Conservation (phyloP, 176 grass and related monocot genomes). For the Carex parvula region DNA sequence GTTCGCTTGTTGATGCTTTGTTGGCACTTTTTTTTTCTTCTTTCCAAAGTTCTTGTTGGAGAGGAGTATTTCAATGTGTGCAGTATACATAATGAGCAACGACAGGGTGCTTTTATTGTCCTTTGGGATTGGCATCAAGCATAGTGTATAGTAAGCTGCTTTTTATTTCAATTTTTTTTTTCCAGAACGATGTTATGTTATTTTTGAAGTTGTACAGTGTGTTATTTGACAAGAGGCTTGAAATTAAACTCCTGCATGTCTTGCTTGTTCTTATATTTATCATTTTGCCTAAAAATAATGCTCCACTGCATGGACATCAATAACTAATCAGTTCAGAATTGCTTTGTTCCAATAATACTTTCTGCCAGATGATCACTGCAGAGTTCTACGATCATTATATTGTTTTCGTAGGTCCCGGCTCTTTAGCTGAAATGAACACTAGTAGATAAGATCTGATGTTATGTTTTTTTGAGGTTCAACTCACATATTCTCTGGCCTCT, state of each 20-base stretch:
- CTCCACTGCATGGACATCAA: neutral
- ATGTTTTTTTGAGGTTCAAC: neutral
- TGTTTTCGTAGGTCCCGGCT: neutral
- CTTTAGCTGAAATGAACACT: neutral
- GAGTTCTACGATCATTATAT: neutral
- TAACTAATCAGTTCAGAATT: neutral
- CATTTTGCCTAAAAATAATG: neutral
- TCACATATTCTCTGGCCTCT: neutral
- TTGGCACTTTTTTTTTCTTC: neutral
- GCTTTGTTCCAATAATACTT: neutral
- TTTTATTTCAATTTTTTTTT: neutral
- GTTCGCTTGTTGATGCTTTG: neutral
- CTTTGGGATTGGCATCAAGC: too few species aligned
- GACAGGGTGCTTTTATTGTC: neutral
- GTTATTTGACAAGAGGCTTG: neutral
- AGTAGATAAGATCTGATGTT: neutral
- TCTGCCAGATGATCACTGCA: neutral
- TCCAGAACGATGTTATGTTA: neutral
- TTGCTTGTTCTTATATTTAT: neutral
- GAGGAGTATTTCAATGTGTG: slow-evolving; percentile 4
- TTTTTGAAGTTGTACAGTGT: neutral
- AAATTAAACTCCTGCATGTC: neutral
- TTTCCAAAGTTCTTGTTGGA: neutral
- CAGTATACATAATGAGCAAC: neutral
- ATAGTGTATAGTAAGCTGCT: neutral